Evolutionary conservation across 2,329 filamentous ascomycete species (phyloP).

Genomic region (Diplodia seriata): DNA sequence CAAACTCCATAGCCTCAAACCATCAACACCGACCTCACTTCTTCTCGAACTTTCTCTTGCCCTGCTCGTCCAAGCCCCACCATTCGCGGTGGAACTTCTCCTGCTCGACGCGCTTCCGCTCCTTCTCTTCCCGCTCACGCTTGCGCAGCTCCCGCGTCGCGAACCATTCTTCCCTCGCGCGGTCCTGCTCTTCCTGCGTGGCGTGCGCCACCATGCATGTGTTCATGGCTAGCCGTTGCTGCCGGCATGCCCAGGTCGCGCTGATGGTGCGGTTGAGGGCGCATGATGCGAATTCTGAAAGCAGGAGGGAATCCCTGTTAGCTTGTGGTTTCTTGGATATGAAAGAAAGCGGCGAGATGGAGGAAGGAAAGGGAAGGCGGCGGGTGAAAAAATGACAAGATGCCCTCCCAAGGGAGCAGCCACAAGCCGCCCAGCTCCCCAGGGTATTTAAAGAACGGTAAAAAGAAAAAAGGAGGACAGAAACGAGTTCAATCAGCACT

Average conservation of each 20-base stretch:
- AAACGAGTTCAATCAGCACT: not conserved
- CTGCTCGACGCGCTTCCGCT: conserved; percentile 51
- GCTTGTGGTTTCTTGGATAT: not conserved
- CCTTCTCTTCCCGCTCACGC: conserved; percentile 67
- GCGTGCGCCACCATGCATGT: conserved; percentile 88
- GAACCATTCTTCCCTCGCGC: conserved; percentile 94
- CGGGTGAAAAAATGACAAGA: not conserved
- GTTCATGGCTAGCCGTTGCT: conserved; percentile 86
- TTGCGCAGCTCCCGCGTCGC: conserved; percentile 74
- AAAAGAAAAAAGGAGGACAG: not conserved
- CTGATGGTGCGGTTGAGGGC: conserved; percentile 85
- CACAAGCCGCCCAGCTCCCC: no score
- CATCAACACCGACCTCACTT: not conserved
- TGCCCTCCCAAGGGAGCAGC: no score
- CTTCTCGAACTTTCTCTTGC: conserved; percentile 36
- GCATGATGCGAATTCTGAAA: conserved; percentile 86
- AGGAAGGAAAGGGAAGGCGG: no score
- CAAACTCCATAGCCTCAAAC: not conserved
- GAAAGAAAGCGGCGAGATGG: not conserved
- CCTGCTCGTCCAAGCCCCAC: conserved; percentile 56
- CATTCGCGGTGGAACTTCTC: conserved; percentile 59
- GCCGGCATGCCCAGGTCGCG: conserved; percentile 84
- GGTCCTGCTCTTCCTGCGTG: conserved; percentile 83
- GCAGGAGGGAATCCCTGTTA: not conserved
- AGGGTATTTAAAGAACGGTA: not conserved